Evolutionary conservation across 208 protist genomes (phyloP).

Genomic region (Strigomonas oncopelti): DNA sequence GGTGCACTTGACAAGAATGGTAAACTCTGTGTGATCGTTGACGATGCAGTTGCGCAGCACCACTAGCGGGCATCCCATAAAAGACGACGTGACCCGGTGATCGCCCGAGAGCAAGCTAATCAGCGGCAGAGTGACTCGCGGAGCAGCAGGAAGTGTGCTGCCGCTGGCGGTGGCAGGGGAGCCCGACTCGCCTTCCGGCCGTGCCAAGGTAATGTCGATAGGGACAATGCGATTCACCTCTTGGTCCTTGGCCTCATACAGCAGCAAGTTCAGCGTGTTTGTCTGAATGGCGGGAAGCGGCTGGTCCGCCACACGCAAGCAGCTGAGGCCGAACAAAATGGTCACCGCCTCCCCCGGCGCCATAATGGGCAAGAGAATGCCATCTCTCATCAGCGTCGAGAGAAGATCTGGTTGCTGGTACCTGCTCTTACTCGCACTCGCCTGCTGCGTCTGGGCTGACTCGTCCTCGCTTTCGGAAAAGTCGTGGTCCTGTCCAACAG

Average conservation of each 20-base stretch:
- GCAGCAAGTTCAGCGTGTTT: slow-evolving; percentile 70
- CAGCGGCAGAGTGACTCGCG: background rate
- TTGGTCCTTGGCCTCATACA: slow-evolving; percentile 80
- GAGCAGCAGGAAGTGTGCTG: background rate
- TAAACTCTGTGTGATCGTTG: slow-evolving; percentile 68
- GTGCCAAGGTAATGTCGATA: slow-evolving; percentile 70
- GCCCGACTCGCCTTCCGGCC: slow-evolving; percentile 46
- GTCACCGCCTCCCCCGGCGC: slow-evolving; percentile 66
- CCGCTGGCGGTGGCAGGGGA: slow-evolving; percentile 10
- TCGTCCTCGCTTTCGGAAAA: slow-evolving; percentile 78
- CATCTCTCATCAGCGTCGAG: slow-evolving; percentile 48
- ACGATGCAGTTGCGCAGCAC: slow-evolving; percentile 68
- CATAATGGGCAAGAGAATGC: slow-evolving; percentile 73
- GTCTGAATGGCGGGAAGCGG: slow-evolving; percentile 53
- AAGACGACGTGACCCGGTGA: slow-evolving; percentile 16
- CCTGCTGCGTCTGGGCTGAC: slow-evolving; percentile 18
- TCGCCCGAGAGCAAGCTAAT: slow-evolving; percentile 5
- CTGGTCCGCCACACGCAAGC: slow-evolving; percentile 38
- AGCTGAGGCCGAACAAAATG: slow-evolving; percentile 56
- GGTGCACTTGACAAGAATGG: slow-evolving; percentile 52
- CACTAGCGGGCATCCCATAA: slow-evolving; percentile 70
- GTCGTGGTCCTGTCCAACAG: slow-evolving; percentile 30
- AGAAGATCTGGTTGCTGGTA: slow-evolving; percentile 49
- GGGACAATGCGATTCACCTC: slow-evolving; percentile 79
- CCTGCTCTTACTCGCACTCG: slow-evolving; percentile 24